Base-by-base conservation (phyloP, 305 asterid species). In the Caryopteris hybrid region DNA sequence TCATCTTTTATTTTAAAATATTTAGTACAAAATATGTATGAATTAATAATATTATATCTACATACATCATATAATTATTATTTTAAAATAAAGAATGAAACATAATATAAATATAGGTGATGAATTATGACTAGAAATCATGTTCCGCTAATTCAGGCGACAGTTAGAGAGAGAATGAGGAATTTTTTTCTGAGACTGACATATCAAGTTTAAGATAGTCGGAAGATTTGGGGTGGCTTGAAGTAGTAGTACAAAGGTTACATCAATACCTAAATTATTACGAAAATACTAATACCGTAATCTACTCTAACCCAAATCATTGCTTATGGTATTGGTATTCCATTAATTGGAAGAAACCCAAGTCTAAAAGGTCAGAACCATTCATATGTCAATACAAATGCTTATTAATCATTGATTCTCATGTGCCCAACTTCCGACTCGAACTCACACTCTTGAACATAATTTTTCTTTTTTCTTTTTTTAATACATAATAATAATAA, bases 141-240 rank as follows among this genome's bases (percentile, higher is more conserved):
- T 60, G 68, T 71, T 71, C 75, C 75, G 81, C 47, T 41, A 48
- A 72, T 68, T 67, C 8, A 77, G 77, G 80, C 62, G 64, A 42
- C 7, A 59, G 46, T 36, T 34, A 11, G 21, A 7, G 18, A 31
- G 58, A 42, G 47, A 42, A 20, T 8, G 8, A 50, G 5, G 16
- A n/a, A n/a, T n/a, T n/a, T n/a, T n/a, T n/a, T n/a, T n/a, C n/a
- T n/a, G n/a, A n/a, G n/a, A n/a, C n/a, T n/a, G n/a, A n/a, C n/a
- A n/a, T n/a, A n/a, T n/a, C n/a, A n/a, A n/a, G n/a, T n/a, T n/a
- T n/a, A n/a, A n/a, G n/a, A n/a, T n/a, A n/a, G n/a, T n/a, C n/a
- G n/a, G n/a, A n/a, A n/a, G 17, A 53, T 56, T 68, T 31, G 69
- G 78, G 63, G 47, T 38, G 25, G 61, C 3, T 8, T 31, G 29